A percentile compares a stretch with the other conserved stretches of the same genome.
phyloP scores from a whole-genome alignment of 139 green algal species.

The Picochlorum sp. region DNA sequence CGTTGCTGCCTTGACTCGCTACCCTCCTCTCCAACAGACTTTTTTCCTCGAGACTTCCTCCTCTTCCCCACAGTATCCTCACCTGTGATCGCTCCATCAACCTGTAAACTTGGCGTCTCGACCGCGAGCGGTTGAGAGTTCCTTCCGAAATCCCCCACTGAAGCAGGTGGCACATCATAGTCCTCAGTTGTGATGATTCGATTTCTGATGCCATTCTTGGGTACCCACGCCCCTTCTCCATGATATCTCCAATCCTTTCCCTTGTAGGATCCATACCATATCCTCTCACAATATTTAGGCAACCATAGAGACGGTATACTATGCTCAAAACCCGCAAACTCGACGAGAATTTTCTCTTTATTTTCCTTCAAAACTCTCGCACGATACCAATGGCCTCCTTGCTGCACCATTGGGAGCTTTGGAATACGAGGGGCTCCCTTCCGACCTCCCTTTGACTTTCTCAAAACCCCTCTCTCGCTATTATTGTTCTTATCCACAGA shows the following conservation, averaged over 20 bases:
- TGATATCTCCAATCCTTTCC: conserved; percentile 69
- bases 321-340: conserved; percentile 48
- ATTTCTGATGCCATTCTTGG: conserved; percentile 27
- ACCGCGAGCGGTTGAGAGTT: neutral
- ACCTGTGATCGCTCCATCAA: neutral
- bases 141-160: neutral
- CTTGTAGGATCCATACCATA: conserved; percentile 73
- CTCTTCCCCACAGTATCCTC: neutral
- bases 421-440: conserved; percentile 31
- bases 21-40: neutral
- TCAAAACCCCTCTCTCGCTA: neutral
- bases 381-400: conserved; percentile 50
- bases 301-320: conserved; percentile 41
- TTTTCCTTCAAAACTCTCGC: conserved; percentile 43
- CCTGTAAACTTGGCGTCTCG: neutral
- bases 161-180: neutral
- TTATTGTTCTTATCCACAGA: conserved; percentile 1
- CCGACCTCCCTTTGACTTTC: neutral
- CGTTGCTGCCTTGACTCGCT: neutral
- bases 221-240: conserved; percentile 65
- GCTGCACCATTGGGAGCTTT: conserved; percentile 62
- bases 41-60: conserved; percentile 3
- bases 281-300: conserved; percentile 39
- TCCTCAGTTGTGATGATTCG: neutral
- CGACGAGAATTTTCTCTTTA: conserved; percentile 24